phyloP scores from a whole-genome alignment of 1,284 basidiomycete genomes.

The Trametes polyzona region DNA sequence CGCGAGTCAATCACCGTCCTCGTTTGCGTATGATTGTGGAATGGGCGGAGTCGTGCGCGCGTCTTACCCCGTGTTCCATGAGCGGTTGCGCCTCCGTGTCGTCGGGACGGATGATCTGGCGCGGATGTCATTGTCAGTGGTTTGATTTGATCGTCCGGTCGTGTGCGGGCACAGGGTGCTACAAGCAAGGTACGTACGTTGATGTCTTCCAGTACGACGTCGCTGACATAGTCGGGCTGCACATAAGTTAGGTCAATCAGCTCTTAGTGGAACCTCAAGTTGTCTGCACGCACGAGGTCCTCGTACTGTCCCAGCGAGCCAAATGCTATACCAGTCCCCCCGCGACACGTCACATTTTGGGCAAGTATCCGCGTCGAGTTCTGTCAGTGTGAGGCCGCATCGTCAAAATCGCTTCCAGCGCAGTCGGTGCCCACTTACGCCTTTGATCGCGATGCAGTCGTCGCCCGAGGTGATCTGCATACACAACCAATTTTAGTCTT shows the following conservation, averaged over 20 bases:
- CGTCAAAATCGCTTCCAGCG: background rate
- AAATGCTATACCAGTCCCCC: constrained; percentile 69
- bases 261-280: too few species aligned
- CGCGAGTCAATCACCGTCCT: background rate
- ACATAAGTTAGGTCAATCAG: background rate
- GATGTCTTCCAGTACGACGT: constrained; percentile 56
- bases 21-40: constrained; percentile 5
- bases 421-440: constrained; percentile 40
- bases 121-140: background rate
- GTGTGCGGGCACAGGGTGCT: background rate
- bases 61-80: constrained; percentile 52
- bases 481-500: background rate
- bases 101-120: constrained; percentile 48
- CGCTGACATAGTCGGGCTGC: constrained; percentile 59
- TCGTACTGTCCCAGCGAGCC: constrained; percentile 66
- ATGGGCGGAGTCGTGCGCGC: constrained; percentile 9
- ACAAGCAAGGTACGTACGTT: constrained; percentile 35
- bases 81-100: constrained; percentile 54
- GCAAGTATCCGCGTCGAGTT: constrained; percentile 61
- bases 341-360: constrained; percentile 56
- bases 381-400: constrained; percentile 29
- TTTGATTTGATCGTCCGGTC: background rate
- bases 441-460: constrained; percentile 71
- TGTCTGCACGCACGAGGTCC: constrained; percentile 44
- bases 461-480: constrained; percentile 58